Evolutionary conservation across 495 filamentous ascomycete genomes (phyloP), one percentile per base, ranked within the genome.

Genomic region (Aeminium ludgeri): DNA sequence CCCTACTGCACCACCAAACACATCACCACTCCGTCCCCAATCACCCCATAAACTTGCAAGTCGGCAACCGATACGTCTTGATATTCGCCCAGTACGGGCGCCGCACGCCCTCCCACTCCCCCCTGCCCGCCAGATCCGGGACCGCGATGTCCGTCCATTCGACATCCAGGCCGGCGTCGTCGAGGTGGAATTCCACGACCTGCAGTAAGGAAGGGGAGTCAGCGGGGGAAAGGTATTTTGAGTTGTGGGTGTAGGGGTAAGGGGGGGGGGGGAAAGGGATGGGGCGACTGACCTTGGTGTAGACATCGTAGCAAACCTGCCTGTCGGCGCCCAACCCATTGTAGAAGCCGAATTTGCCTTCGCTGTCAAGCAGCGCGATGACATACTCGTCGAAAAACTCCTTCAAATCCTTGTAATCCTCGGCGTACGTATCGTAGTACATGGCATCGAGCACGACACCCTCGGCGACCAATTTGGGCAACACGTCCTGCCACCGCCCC

Each of bases 361-460:
- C 59, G 34, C 37, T 33, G 53, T 80, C 78, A 3, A 97, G 61
- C 31, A 96, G 55, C 0, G 72, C 76, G 34, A 91, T 79, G 0
- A 95, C 74, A 48, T 76, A 77, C 55, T 97, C 87, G 10, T 68
- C 73, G 58, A 97, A 93, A 63, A 97, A 97, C 23, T 74, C 66
- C 25, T 77, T 77, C 30, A 97, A 72, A 55, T 83, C 81, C 4
- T 61, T 64, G 61, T 97, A 97, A 34, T 82, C 76, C 61, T 96
- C 91, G 6, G 86, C 89, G 51, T 95, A 97, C 0, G 89, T 97
- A 55, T 96, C 91, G 52, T 94, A 96, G 64, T 95, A 97, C 41
- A 97, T 86, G 27, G 80, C 86, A 57, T 97, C 84, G 55, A 87
- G 91, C 18, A 73, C 61, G 33, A 76, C 66, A 6, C 77, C 76